Base-by-base conservation (phyloP, 441 rosid genomes). In the Bruguiera hainesii region DNA sequence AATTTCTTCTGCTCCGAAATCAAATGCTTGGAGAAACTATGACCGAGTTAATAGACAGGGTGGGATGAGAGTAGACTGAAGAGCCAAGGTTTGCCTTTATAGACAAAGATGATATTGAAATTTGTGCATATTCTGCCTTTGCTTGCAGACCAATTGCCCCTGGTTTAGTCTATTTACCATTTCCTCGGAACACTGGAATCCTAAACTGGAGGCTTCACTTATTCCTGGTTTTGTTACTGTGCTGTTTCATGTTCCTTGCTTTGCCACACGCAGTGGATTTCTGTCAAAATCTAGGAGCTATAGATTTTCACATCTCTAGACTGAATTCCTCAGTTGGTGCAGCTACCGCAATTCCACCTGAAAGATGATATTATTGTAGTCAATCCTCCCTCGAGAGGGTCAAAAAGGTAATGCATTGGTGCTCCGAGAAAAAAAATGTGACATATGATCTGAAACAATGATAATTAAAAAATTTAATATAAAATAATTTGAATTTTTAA, bases 121-220 rank as follows among this genome's bases (percentile, higher is more conserved):
- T 26, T 4, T 5, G 78, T 30, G 71, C 49, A 46, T 23, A 10
- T 37, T 53, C 37, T 52, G 19, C 48, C 18, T 42, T 39, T 20
- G 19, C 35, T 15, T 63, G 48, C 48, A 42, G 46, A 42, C 5
- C 48, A 13, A 18, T 59, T 61, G 85, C 85, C 85, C 84, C 79
- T 58, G 68, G 87, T 81, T 74, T 5, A 62, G 49, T 60, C 42
- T 56, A 66, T 37, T 37, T 69, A 71, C 60, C 69, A 28, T 57
- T 70, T 66, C 73, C 66, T 65, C 60, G 76, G 78, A 75, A 76
- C 77, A 62, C 74, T 57, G 78, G 51, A 76, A 65, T 52, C 10
- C 4, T 50, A 83, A 76, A 76, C 83, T 37, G 51, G 74, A 70
- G 87, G 84, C 83, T 78, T 39, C 65, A 11, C 67, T 61, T 56